Base-by-base conservation (phyloP, 768 basidiomycete genomes). In the Coprinellus aureogranulatus region DNA sequence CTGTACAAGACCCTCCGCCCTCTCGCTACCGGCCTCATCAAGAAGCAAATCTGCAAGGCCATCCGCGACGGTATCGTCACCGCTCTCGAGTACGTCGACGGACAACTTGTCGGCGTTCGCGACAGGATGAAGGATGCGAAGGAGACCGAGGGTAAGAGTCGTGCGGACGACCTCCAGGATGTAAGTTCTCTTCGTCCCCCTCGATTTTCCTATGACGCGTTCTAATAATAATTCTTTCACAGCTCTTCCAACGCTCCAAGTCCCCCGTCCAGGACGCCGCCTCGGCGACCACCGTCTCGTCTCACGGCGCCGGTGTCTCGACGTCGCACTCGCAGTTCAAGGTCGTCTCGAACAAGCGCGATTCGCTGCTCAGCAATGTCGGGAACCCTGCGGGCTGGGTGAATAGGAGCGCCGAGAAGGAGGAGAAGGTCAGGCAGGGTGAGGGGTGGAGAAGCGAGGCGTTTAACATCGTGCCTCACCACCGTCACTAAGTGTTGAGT, bases 51-150 rank as follows among this genome's bases (percentile, higher is more conserved):
- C 26, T 67, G 78, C 62, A 81, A 80, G 61, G 81, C 79, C 3
- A 65, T 84, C 23, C 62, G 81, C 68, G 87, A 86, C 53, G 86
- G 86, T 2, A 83, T 98, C 54, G 81, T 76, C 45, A 91, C 90
- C 16, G 92, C 86, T 0, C 74, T 98, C 60, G 93, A 92, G 70
- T 90, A 94, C 62, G 76, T 94, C 41, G 94, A 98, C 65, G 89
- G 88, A 16, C 92, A 95, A 74, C 83, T 98, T 20, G 89, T 92
- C 23, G 79, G 82, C n/a, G 92, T 98, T 45, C 77, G 90, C n/a
- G 87, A 92, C 59, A 77, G 84, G 37, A 85, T 92, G 85, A 79
- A 84, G 47, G 83, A 83, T 62, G 91, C 75, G 22, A 75, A 74
- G 65, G 64, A 31, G 16, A 72, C 67, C 4, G 74, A 75, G 20